Percentiles rank a stretch among this genome's conserved stretches.
phyloP scores from a whole-genome alignment of 441 rosid genomes.

The Euphorbia celastroides region DNA sequence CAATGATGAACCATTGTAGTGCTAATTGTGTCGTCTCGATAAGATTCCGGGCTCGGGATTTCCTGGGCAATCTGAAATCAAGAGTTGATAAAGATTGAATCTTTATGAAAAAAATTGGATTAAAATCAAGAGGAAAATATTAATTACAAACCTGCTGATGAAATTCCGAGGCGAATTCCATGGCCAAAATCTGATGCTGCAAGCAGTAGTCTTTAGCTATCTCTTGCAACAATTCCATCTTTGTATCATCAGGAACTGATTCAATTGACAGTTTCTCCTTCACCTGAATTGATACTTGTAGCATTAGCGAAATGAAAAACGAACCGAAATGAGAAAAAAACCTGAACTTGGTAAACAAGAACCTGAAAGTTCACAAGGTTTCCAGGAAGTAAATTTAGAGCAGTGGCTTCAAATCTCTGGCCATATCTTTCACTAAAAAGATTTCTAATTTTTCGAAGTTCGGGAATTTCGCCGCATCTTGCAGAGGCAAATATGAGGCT shows the following conservation, averaged over 20 bases:
- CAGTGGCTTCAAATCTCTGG: slow-evolving; percentile 35
- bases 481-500: slow-evolving; percentile 79
- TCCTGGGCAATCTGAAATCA: slow-evolving; percentile 23
- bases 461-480: slow-evolving; percentile 78
- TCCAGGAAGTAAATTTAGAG: slow-evolving; percentile 53
- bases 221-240: slow-evolving; percentile 44
- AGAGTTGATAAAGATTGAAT: slow-evolving; percentile 1
- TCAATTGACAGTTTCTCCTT: slow-evolving; percentile 39
- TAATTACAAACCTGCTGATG: slow-evolving; percentile 34
- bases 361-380: slow-evolving; percentile 70
- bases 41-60: neutral
- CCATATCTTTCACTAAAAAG: slow-evolving; percentile 72
- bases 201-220: slow-evolving; percentile 38
- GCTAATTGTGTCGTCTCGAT: slow-evolving; percentile 20
- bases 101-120: neutral
- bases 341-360: neutral
- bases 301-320: neutral
- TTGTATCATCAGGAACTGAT: slow-evolving; percentile 45
- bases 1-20: slow-evolving; percentile 22
- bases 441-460: slow-evolving; percentile 57
- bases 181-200: slow-evolving; percentile 39
- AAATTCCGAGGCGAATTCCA: slow-evolving; percentile 41
- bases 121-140: neutral
- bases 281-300: slow-evolving; percentile 29
- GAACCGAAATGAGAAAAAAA: neutral